Base-by-base conservation (phyloP, 345 rosid species). In the Eucalyptus pauciflora region DNA sequence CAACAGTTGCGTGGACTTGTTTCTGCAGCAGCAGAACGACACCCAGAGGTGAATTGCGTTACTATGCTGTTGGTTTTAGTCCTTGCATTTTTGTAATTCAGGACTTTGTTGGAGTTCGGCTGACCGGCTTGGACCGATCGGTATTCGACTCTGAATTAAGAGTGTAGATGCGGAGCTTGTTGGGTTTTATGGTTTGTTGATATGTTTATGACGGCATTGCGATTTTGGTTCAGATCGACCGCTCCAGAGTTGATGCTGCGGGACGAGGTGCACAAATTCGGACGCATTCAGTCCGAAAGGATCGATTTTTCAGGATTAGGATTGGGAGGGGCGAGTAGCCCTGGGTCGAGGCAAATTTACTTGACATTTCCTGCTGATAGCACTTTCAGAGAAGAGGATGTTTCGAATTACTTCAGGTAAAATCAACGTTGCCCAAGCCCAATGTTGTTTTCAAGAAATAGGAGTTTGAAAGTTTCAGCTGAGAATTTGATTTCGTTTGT, bases 291-390 rank as follows among this genome's bases (percentile, higher is more conserved):
- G 90, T 91, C 93, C 11, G 96, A 95, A 46, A 92, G 95, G 88
- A 92, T 89, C 90, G 98, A 94, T 51, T 94, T 96, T 41, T 91
- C 91, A 5, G 92, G 92, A 60, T 89, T 92, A 93, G 95, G 94
- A 51, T 89, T 94, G 89, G 92, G 90, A 81, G 96, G 92, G 79
- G 88, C 86, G 83, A 86, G 89, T 69, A 94, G 93, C 90, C 94
- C 97, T 9, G 95, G 94, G 56, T 94, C 98, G 6, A 93, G 97
- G 89, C 97, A 95, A 92, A 96, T 96, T 92, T 96, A 96, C 88
- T 89, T 96, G 91, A 96, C 98, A 49, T 95, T 96, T 94, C 98
- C 97, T 83, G 96, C 97, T 85, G 96, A 96, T 41, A 96, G 98
- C 88, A 93, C 96, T 37, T 96, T 96, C 87, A 92, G 94, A 88